Conservation (phyloP, 495 filamentous ascomycete genomes). For the Hypoxylon cercidicola region DNA sequence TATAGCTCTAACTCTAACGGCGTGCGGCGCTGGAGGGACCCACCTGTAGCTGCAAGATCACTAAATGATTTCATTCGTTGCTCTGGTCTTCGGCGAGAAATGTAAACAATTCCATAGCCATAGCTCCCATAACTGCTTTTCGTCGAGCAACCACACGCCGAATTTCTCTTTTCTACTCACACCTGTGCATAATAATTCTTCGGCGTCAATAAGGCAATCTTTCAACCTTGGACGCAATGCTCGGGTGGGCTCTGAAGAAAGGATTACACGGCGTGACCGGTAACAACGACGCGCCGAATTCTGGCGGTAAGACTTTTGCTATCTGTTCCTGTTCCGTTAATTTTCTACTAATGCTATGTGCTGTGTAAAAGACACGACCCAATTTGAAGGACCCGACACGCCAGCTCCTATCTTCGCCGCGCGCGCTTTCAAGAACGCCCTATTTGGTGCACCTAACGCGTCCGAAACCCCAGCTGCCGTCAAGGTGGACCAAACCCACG, state of each 20-base stretch:
- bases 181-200: not conserved
- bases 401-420: conserved; percentile 94
- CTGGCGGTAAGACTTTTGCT: conserved; percentile 39
- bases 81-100: conserved; percentile 7
- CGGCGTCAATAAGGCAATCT: conserved; percentile 17
- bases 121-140: not conserved
- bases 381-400: conserved; percentile 82
- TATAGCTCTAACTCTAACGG: too few relatives aligned
- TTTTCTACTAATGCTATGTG: conserved; percentile 24
- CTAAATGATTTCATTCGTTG: conserved; percentile 12
- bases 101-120: conserved; percentile 37
- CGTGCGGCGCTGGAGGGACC: not conserved
- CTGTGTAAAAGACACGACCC: conserved; percentile 53
- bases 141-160: conserved; percentile 2
- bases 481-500: conserved; percentile 11
- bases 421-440: conserved; percentile 87
- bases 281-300: conserved; percentile 43
- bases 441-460: conserved; percentile 84
- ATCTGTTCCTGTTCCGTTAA: conserved; percentile 5
- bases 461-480: conserved; percentile 16
- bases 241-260: conserved; percentile 66
- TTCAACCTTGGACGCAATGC: conserved; percentile 53
- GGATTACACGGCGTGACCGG: conserved; percentile 47
- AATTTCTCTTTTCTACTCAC: conserved; percentile 1
- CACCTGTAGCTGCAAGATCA: not conserved